These are phyloP conservation scores for Fomitopsis serialis DNA, from an alignment of 768 basidiomycete genomes.

Conservation along the genomic window DNA sequence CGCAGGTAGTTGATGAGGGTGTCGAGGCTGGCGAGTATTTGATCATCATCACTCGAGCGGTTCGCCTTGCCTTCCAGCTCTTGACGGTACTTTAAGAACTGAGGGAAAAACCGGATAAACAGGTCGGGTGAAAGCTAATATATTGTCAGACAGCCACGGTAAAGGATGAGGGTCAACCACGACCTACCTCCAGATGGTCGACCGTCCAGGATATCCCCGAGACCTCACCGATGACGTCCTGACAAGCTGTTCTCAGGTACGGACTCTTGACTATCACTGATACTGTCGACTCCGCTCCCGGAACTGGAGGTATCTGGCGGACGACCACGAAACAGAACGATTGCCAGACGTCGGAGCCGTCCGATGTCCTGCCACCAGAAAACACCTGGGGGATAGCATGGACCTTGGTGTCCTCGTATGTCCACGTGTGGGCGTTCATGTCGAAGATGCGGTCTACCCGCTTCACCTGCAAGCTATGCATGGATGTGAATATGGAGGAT, in stretches of 20 bases:
- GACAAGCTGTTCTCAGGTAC: slow-evolving; percentile 52
- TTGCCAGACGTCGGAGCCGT: slow-evolving; percentile 50
- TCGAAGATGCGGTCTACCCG: too few relatives aligned
- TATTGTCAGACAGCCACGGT: background rate
- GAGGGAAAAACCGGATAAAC: slow-evolving; percentile 45
- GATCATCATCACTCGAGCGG: slow-evolving; percentile 33
- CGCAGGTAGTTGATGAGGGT: slow-evolving; percentile 45
- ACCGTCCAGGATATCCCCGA: slow-evolving; percentile 56
- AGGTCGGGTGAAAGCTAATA: slow-evolving; percentile 48
- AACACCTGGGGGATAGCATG: too few relatives aligned
- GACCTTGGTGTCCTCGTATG: too few relatives aligned
- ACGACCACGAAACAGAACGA: slow-evolving; percentile 55
- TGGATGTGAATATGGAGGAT: too few relatives aligned
- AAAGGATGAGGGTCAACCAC: background rate
- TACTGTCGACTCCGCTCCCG: slow-evolving; percentile 36
- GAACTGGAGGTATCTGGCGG: slow-evolving; percentile 37
- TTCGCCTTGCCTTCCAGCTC: slow-evolving; percentile 29
- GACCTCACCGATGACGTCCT: slow-evolving; percentile 51
- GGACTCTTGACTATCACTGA: slow-evolving; percentile 54
- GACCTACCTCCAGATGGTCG: slow-evolving; percentile 46
- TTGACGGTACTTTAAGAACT: slow-evolving; percentile 41
- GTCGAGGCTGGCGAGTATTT: slow-evolving; percentile 41
- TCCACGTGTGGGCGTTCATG: too few relatives aligned
- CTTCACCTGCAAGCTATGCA: too few relatives aligned
- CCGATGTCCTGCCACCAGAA: slow-evolving; percentile 1